Conservation (phyloP, 345 rosid genomes). For the Durio zibethinus region DNA sequence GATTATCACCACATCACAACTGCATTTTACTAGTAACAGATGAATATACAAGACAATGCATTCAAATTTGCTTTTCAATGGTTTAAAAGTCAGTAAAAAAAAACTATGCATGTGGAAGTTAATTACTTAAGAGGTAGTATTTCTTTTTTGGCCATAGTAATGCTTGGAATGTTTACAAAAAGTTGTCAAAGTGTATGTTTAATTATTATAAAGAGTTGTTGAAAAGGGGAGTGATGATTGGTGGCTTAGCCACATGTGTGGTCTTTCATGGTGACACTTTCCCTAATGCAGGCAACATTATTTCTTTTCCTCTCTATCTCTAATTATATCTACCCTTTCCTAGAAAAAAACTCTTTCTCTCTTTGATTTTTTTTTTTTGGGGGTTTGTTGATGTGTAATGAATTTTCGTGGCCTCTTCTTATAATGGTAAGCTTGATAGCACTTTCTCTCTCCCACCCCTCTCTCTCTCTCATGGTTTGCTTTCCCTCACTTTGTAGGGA, state of each 20-base stretch:
- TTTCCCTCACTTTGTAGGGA: slow-evolving; percentile 16
- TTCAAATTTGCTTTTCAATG: neutral
- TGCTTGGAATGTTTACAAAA: neutral
- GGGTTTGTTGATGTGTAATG: slow-evolving; percentile 35
- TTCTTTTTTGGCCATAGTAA: neutral
- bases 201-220: neutral
- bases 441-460: slow-evolving; percentile 6
- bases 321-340: slow-evolving; percentile 20
- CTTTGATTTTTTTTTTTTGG: slow-evolving; percentile 23
- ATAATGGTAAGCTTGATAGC: slow-evolving; percentile 20
- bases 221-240: slow-evolving; percentile 26
- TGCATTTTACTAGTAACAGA: too few relatives aligned
- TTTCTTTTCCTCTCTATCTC: slow-evolving; percentile 13
- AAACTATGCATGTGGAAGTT: too few relatives aligned
- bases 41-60: neutral
- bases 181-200: neutral
- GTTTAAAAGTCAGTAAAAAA: neutral
- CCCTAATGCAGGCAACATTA: slow-evolving; percentile 16
- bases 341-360: slow-evolving; percentile 17
- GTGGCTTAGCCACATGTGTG: slow-evolving; percentile 31
- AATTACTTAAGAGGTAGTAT: neutral
- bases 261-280: slow-evolving; percentile 12
- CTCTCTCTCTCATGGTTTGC: neutral
- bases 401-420: slow-evolving; percentile 33
- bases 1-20: too few relatives aligned